Evolutionary conservation across 768 basidiomycete species (phyloP), one percentile per base, ranked within the genome.

Genomic region (Mycena amicta): DNA sequence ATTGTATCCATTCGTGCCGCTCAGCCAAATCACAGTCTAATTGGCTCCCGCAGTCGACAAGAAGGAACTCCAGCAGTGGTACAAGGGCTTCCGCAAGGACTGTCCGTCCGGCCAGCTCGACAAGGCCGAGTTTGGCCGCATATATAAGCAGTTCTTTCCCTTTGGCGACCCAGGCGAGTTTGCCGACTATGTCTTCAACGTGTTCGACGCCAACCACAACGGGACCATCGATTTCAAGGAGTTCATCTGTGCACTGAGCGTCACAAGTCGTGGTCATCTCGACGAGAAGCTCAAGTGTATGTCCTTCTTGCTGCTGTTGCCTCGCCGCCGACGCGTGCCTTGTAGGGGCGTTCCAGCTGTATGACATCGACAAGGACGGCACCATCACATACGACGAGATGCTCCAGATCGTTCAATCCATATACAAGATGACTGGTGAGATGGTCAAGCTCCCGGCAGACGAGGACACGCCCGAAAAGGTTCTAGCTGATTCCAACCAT

Each of bases 61-160:
- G 87, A 88, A 92, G 71, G 94, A 97, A 74, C 88, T 96, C 43
- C 94, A 97, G 75, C 93, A 94, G 80, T 96, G 95, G 94, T 96
- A 98, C 84, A 98, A 98, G 76, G 97, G 97, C 46, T 99, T 98
- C 79, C 86, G 96, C 70, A 97, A 95, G 75, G 97, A 99, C 75
- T 99, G 97, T 72, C 97, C 97, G 1, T 91, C 93, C 3, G 97
- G 97, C 40, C 92, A 95, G 64, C 86, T 99, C 68, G 92, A 98
- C 83, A 97, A 93, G 81, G 80, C 85, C 55, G 95, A 95, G 72
- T 99, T 99, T 77, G 83, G 90, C 68, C 88, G 90, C 74, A 99
- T 99, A 81, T 99, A 98, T 84, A 94, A 95, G 72, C 97, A 98
- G 74, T 99, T 99, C 89, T 99, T 99, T 82, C 97, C 97, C 25